Evolutionary conservation across 106 monocot species (phyloP), one percentile per base, ranked within the genome.

Genomic region (Platanthera zijinensis): DNA sequence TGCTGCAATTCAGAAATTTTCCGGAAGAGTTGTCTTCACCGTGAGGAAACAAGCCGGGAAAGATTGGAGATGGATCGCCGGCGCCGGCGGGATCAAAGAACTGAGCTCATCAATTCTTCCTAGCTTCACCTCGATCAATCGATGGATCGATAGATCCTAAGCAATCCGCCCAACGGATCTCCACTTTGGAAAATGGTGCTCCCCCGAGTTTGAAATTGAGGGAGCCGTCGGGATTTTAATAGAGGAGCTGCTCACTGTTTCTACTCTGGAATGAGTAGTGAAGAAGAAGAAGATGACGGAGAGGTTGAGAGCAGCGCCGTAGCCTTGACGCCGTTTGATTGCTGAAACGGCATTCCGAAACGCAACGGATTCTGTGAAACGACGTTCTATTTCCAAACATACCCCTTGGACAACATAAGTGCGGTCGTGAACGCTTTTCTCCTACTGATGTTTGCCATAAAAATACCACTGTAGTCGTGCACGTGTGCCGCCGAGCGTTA

Each of bases 251-350:
- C 1, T 39, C 39, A 39, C 39, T 39, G 39, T 39, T 39, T 39
- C 39, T 39, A 39, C 3, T 39, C 39, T 39, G 39, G 3, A 3
- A 2, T 2, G 19, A 10, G n/a, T 48, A 48, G 72, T 17, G 46
- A 51, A 10, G 47, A 48, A 45, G 50, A 45, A 3, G 72, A 25
- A 9, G n/a, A 72, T 5, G 21, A 0, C 25, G 67, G 30, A 30
- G 30, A 9, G 51, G 48, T 21, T n/a, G 0, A 9, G 72, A 72
- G 6, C n/a, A 14, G n/a, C 6, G 49, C 68, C 10, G 30, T 12
- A 12, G 45, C 30, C 32, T 19, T 72, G 50, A 72, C 72, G 51
- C 8, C 72, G 72, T 72, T 51, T 72, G 72, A 72, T 17, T 13
- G 30, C 45, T 7, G 1, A 70, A 48, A 70, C 22, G 70, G 70